A percentile compares a stretch with the other conserved stretches of the same genome.
Evolutionary conservation across 441 rosid species (phyloP).

Genomic region (Breynia disticha): DNA sequence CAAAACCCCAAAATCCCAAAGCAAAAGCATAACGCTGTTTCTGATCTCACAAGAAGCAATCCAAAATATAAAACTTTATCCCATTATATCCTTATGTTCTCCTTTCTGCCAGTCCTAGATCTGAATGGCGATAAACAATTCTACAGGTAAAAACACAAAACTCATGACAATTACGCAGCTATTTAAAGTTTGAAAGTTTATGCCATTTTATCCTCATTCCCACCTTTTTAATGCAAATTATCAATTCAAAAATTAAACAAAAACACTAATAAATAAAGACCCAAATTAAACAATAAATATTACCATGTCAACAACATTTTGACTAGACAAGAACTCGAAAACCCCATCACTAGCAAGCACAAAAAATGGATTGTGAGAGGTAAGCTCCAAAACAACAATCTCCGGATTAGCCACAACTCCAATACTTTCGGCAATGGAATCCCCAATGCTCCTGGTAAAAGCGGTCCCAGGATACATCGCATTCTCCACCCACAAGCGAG

Average conservation of each 20-base stretch:
- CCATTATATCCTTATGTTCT: not conserved
- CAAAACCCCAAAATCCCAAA: too few species aligned
- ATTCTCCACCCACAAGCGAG: slow-evolving; percentile 87
- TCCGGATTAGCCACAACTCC: slow-evolving; percentile 99
- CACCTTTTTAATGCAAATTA: not conserved
- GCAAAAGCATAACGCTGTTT: too few species aligned
- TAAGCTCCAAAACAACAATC: slow-evolving; percentile 79
- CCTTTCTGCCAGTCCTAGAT: too few species aligned
- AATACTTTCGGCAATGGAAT: slow-evolving; percentile 88
- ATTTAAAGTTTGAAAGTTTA: too few species aligned
- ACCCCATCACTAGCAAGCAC: slow-evolving; percentile 99
- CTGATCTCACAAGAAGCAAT: too few species aligned
- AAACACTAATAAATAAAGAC: not conserved
- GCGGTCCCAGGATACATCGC: slow-evolving; percentile 99
- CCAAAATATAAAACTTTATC: too few species aligned
- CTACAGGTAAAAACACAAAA: too few species aligned
- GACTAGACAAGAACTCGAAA: slow-evolving; percentile 95
- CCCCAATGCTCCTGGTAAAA: slow-evolving; percentile 95
- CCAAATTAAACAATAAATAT: slow-evolving; percentile 28
- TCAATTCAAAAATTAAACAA: not conserved
- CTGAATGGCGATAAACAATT: too few species aligned
- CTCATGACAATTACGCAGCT: too few species aligned
- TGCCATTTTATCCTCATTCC: not conserved
- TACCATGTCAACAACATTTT: slow-evolving; percentile 98
- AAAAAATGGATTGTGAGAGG: slow-evolving; percentile 75